These are phyloP conservation scores for Yarrowia deformans DNA, from an alignment of 805 yeast genomes.

Conservation along the genomic window DNA sequence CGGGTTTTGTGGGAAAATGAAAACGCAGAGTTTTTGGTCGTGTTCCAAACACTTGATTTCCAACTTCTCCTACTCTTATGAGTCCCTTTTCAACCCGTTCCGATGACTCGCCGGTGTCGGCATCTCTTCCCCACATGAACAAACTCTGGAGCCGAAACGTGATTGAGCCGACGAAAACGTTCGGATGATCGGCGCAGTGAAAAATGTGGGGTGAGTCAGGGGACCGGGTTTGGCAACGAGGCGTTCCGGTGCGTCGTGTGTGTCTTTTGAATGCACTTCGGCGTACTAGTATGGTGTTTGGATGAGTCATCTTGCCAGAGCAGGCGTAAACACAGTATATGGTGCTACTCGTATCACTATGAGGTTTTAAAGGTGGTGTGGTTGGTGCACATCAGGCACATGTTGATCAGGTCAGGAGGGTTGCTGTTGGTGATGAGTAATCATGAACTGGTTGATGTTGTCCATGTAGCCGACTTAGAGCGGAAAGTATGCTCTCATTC, in stretches of 20 bases:
- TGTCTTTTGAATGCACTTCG: too few species aligned
- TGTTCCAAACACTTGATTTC: neutral
- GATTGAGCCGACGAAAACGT: slow-evolving; percentile 34
- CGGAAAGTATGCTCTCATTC: too few species aligned
- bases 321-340: neutral
- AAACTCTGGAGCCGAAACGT: slow-evolving; percentile 26
- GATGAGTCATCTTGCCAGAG: neutral
- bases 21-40: neutral
- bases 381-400: neutral
- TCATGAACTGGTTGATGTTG: neutral
- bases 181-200: slow-evolving; percentile 34
- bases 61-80: neutral
- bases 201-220: slow-evolving; percentile 37
- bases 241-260: neutral
- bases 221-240: neutral
- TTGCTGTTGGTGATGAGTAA: neutral
- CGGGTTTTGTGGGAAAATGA: neutral
- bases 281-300: neutral
- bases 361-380: too few species aligned
- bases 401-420: neutral
- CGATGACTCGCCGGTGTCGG: slow-evolving; percentile 33
- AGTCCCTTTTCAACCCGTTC: neutral
- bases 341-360: too few species aligned
- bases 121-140: slow-evolving; percentile 35
- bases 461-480: too few species aligned